A percentile compares a stretch with the other conserved stretches of the same genome.
Evolutionary conservation across 2,329 filamentous ascomycete species (phyloP).

Genomic region (Penicillium janthinellum): DNA sequence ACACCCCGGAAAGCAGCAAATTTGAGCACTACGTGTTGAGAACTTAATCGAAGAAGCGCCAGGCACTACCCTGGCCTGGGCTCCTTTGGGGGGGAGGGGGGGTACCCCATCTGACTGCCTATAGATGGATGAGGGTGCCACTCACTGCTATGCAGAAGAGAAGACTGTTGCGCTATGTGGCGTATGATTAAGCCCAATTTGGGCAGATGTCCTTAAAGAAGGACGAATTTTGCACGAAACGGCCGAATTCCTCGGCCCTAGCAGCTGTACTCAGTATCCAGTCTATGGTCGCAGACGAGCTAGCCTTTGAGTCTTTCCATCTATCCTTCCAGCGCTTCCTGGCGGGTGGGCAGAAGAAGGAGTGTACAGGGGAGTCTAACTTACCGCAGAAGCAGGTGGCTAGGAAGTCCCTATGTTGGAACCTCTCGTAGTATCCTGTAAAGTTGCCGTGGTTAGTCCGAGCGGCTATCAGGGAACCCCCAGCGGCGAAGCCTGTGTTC

Average conservation of each 20-base stretch:
- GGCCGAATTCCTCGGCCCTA: slow-evolving; percentile 6
- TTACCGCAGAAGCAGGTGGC: slow-evolving; percentile 10
- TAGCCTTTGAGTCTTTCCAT: slow-evolving; percentile 12
- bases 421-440: slow-evolving; percentile 5
- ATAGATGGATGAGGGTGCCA: not conserved
- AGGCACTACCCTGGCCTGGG: not conserved
- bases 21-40: not conserved
- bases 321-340: slow-evolving; percentile 13
- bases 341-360: slow-evolving; percentile 13
- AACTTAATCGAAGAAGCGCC: not conserved
- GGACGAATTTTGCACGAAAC: not conserved
- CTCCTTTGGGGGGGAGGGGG: not conserved
- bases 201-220: not conserved
- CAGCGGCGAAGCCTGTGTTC: too few relatives aligned
- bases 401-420: slow-evolving; percentile 8
- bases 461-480: too few relatives aligned
- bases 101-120: not conserved
- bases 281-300: slow-evolving; percentile 10
- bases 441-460: slow-evolving; percentile 18
- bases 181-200: not conserved
- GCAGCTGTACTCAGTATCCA: slow-evolving; percentile 8
- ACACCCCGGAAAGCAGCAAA: not conserved
- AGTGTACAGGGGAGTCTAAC: slow-evolving; percentile 8
- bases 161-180: not conserved
- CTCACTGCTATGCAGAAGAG: not conserved